Percentiles rank a stretch among this genome's conserved stretches.
Evolutionary conservation across 805 yeast species (phyloP).

Genomic region (Sporopachydermia lactativora): DNA sequence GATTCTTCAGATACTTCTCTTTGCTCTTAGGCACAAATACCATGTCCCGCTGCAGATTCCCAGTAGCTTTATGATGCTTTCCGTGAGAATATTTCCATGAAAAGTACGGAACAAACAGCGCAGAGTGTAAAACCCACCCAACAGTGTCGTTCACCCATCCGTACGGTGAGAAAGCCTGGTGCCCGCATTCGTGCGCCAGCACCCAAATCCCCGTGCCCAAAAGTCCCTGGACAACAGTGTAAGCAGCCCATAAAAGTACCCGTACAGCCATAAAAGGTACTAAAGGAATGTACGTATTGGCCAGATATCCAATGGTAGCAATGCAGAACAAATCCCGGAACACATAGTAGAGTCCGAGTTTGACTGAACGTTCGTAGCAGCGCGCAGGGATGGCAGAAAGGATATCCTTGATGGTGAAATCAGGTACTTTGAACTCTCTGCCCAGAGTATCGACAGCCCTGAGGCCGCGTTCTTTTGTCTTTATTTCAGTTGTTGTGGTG

Average conservation of each 20-base stretch:
- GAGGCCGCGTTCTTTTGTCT: background rate
- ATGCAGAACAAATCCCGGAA: conserved; percentile 41
- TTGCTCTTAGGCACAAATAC: conserved; percentile 68
- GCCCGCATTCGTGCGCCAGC: conserved; percentile 87
- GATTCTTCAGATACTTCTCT: conserved; percentile 28
- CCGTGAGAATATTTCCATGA: conserved; percentile 79
- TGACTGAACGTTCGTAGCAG: conserved; percentile 53
- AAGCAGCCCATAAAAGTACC: conserved; percentile 42
- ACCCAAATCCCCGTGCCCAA: conserved; percentile 75
- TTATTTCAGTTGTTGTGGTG: conserved; percentile 5
- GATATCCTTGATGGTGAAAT: conserved; percentile 62
- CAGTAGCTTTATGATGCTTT: conserved; percentile 85
- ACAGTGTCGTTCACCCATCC: conserved; percentile 60
- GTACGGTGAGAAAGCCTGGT: conserved; percentile 68
- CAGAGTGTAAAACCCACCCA: conserved; percentile 77
- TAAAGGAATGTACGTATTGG: conserved; percentile 38
- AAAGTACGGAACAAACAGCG: conserved; percentile 69
- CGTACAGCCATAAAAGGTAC: conserved; percentile 31
- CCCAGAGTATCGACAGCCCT: conserved; percentile 46
- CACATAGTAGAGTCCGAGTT: conserved; percentile 47
- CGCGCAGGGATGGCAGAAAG: conserved; percentile 57
- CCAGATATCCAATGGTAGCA: conserved; percentile 35
- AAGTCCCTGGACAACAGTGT: conserved; percentile 43
- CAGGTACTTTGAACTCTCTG: conserved; percentile 57
- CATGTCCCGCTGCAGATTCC: conserved; percentile 70